Percentiles rank a stretch among this genome's conserved stretches.
Conservation (phyloP, 2,329 filamentous ascomycete genomes). For the Stemphylium beticola region DNA sequence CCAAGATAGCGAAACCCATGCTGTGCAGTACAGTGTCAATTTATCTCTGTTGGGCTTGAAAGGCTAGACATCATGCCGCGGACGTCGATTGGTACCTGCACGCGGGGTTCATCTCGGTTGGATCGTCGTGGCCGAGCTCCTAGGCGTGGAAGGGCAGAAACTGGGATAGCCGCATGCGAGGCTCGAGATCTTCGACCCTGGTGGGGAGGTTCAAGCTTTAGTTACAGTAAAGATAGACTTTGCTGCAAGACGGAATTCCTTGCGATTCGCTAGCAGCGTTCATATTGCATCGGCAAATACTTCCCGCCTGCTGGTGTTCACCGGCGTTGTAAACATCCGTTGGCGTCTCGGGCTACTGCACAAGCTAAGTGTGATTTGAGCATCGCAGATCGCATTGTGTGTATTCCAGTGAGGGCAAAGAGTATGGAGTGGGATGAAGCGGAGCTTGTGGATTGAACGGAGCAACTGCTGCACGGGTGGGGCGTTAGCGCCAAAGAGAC, state of each 20-base stretch:
- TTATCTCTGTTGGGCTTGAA: background rate
- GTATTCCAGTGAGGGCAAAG: background rate
- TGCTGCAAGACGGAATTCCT: background rate
- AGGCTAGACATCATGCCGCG: background rate
- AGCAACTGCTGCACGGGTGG: background rate
- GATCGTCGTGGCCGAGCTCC: background rate
- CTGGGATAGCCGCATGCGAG: background rate
- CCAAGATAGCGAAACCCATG: background rate
- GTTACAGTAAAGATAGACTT: background rate
- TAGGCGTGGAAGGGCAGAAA: background rate
- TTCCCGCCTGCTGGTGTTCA: background rate
- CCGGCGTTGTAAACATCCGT: too few relatives aligned
- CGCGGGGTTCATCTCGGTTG: constrained; percentile 5
- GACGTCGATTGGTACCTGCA: constrained; percentile 2
- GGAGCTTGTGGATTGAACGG: background rate
- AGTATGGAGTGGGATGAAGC: background rate
- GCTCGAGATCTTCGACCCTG: background rate
- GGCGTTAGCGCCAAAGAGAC: background rate
- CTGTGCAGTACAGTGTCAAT: background rate
- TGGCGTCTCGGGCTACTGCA: too few relatives aligned
- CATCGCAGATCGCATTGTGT: background rate
- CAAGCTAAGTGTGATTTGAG: too few relatives aligned
- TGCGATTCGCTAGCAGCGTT: background rate
- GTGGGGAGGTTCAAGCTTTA: background rate
- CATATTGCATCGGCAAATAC: background rate